Evolutionary conservation across 192 early-diverging fungal species (phyloP).

Genomic region (Umbelopsis sp.): DNA sequence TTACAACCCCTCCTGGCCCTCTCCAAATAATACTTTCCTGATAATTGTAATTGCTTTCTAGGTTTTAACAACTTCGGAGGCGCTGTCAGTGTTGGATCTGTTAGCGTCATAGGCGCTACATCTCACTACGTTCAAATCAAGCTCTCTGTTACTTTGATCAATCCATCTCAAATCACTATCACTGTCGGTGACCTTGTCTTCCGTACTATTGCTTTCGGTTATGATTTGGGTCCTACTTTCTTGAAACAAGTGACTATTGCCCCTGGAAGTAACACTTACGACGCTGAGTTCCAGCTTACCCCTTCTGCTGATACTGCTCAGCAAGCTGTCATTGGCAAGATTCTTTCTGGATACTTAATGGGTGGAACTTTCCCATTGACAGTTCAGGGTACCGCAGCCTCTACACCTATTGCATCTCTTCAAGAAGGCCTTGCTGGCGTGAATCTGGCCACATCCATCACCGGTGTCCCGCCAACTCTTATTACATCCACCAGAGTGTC

Average conservation of each 20-base stretch:
- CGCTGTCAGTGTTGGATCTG: constrained; percentile 5
- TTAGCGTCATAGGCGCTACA: constrained; percentile 24
- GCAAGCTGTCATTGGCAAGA: constrained; percentile 29
- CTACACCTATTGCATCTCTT: constrained; percentile 46
- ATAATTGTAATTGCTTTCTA: constrained; percentile 8
- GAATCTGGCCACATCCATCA: constrained; percentile 38
- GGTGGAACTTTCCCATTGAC: constrained; percentile 36
- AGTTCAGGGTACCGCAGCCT: constrained; percentile 38
- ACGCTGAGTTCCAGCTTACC: constrained; percentile 44
- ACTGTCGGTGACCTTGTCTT: constrained; percentile 49
- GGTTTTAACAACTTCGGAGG: constrained; percentile 36
- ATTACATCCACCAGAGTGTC: constrained; percentile 26
- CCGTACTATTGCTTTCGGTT: constrained; percentile 33
- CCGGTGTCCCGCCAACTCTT: constrained; percentile 47
- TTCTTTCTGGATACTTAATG: constrained; percentile 46
- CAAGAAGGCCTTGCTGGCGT: constrained; percentile 46
- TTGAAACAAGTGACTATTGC: constrained; percentile 44
- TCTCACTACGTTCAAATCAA: constrained; percentile 42
- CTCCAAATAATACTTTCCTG: background rate
- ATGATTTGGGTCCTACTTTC: constrained; percentile 42
- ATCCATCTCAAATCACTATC: constrained; percentile 57
- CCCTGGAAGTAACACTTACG: constrained; percentile 49
- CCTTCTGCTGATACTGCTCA: constrained; percentile 25
- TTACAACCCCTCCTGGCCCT: background rate
- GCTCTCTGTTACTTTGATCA: constrained; percentile 45